phyloP scores from a whole-genome alignment of 345 rosid genomes.

The Salix viminalis region DNA sequence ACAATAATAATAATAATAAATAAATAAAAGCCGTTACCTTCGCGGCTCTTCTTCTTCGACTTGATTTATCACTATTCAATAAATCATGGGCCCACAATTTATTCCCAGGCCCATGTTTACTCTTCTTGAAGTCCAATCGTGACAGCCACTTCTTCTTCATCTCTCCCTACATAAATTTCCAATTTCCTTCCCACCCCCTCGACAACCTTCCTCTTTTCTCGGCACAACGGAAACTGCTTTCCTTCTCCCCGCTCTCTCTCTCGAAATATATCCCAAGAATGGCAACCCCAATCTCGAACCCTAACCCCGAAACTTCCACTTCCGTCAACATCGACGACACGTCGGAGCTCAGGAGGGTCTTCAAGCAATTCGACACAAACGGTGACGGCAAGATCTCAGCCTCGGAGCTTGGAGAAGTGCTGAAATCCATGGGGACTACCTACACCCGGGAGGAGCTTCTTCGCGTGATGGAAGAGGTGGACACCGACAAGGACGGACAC shows the following conservation, averaged over 20 bases:
- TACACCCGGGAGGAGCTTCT: conserved; percentile 42
- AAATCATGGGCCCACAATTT: too few species aligned
- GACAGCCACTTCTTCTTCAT: neutral
- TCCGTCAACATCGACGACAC: neutral
- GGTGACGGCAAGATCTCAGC: conserved; percentile 87
- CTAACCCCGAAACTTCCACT: neutral
- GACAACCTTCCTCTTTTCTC: neutral
- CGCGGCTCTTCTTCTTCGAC: too few species aligned
- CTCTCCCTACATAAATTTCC: neutral
- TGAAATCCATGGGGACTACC: conserved; percentile 57
- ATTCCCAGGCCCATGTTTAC: too few species aligned
- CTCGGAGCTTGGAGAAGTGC: conserved; percentile 55
- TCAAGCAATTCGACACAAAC: conserved; percentile 76
- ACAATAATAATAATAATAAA: too few species aligned
- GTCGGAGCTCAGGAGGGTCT: conserved; percentile 56
- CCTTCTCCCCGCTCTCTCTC: neutral
- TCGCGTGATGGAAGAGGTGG: conserved; percentile 68
- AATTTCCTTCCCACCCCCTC: neutral
- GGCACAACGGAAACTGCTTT: neutral
- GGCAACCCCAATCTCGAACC: neutral
- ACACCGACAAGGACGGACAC: conserved; percentile 71
- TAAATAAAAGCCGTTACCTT: neutral
- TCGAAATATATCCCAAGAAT: neutral
- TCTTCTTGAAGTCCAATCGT: too few species aligned
- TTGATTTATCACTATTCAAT: too few species aligned